Percentiles rank a stretch among this genome's conserved stretches.
Evolutionary conservation across 148 eudicot species (phyloP).

Genomic region (Vaccinium myrtillus): DNA sequence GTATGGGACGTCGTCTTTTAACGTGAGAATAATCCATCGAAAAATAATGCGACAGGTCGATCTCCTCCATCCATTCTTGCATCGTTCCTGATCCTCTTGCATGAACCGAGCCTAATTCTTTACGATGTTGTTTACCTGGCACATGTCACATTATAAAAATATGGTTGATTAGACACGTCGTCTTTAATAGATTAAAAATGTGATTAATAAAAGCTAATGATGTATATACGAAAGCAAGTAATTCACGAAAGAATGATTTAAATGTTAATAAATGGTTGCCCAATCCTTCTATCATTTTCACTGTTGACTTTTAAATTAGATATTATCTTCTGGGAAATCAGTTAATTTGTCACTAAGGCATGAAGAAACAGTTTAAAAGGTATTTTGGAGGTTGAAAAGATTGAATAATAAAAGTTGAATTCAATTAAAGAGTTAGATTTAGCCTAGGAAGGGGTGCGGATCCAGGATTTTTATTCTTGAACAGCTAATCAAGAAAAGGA

Average conservation of each 20-base stretch:
- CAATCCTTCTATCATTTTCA: not conserved
- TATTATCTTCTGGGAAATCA: not conserved
- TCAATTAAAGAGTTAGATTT: too few relatives aligned
- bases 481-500: not conserved
- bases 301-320: not conserved
- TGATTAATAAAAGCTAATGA: not conserved
- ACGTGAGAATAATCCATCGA: constrained; percentile 59
- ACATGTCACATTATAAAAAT: not conserved
- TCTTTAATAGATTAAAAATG: not conserved
- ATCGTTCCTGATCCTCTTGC: constrained; percentile 22
- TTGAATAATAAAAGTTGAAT: too few relatives aligned
- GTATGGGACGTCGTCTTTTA: constrained; percentile 57
- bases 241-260: constrained; percentile 11
- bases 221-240: not conserved
- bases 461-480: not conserved
- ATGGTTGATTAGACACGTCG: not conserved
- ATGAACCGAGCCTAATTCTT: constrained; percentile 21
- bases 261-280: not conserved
- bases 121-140: constrained; percentile 24
- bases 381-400: not conserved
- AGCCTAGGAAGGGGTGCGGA: not conserved
- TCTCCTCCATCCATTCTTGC: constrained; percentile 29
- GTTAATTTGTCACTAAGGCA: not conserved
- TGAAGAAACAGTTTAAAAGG: not conserved
- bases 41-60: constrained; percentile 27